Conservation (phyloP, 1,284 basidiomycete genomes). For the Golubevia sp. region DNA sequence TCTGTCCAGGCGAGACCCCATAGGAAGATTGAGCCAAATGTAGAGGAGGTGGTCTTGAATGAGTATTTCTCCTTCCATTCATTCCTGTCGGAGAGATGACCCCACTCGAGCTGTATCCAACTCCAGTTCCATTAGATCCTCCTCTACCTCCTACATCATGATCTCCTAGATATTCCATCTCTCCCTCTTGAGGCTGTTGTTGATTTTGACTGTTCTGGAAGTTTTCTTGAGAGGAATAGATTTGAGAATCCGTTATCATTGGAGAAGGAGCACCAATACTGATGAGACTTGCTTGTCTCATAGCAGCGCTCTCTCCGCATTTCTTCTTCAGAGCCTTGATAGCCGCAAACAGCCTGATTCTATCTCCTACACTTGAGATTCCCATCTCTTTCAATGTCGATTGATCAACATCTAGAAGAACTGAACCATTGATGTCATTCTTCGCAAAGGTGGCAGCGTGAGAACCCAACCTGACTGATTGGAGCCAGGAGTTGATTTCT, state of each 20-base stretch:
- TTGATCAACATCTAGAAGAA: conserved; percentile 51
- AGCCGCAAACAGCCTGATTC: conserved; percentile 48
- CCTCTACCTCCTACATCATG: conserved; percentile 6
- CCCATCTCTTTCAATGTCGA: conserved; percentile 55
- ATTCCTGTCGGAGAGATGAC: conserved; percentile 15
- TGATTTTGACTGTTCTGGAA: no score
- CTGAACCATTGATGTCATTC: conserved; percentile 51
- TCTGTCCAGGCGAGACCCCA: neutral
- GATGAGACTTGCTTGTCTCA: neutral
- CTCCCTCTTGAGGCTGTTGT: conserved; percentile 11
- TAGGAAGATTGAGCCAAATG: conserved; percentile 12
- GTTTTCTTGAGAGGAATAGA: no score
- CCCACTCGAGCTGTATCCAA: conserved; percentile 14
- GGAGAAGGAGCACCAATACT: no score
- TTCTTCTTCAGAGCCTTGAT: conserved; percentile 52
- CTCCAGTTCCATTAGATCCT: conserved; percentile 9
- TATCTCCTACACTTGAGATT: conserved; percentile 48
- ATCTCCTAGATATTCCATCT: conserved; percentile 29
- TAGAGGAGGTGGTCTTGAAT: conserved; percentile 24
- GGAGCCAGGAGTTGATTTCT: conserved; percentile 47
- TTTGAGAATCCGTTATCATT: no score
- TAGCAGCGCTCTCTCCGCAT: conserved; percentile 21
- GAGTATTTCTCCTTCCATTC: conserved; percentile 15
- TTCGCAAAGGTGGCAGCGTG: conserved; percentile 34
- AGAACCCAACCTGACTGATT: conserved; percentile 25